A percentile compares a stretch with the other conserved stretches of the same genome.
Evolutionary conservation across 768 basidiomycete genomes (phyloP).

Genomic region (Collybiopsis luxurians): DNA sequence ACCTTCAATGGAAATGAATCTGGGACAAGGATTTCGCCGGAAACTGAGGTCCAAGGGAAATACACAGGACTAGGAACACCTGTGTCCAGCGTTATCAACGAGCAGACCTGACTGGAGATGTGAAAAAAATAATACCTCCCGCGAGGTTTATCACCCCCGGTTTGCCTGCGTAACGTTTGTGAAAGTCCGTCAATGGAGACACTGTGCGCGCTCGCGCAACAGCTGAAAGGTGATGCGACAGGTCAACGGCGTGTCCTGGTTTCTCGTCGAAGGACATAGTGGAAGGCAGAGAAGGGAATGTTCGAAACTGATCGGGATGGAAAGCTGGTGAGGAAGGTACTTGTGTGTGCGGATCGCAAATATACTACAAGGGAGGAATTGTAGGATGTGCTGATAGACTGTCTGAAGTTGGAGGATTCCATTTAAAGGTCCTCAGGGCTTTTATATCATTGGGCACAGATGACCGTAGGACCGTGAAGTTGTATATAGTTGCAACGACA

Average conservation of each 20-base stretch:
- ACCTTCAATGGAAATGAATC: slow-evolving; percentile 46
- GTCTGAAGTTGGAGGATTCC: neutral
- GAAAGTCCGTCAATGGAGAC: slow-evolving; percentile 66
- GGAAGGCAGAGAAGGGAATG: too few species aligned
- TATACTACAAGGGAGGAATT: too few species aligned
- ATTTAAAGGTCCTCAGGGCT: too few species aligned
- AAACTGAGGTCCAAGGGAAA: slow-evolving; percentile 67
- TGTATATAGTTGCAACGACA: too few species aligned
- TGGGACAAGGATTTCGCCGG: slow-evolving; percentile 47
- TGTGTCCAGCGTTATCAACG: too few species aligned
- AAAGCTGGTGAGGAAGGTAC: neutral
- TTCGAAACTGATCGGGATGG: too few species aligned
- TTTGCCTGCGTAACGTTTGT: slow-evolving; percentile 53
- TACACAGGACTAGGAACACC: slow-evolving; percentile 66
- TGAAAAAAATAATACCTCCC: slow-evolving; percentile 56
- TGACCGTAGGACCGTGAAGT: neutral
- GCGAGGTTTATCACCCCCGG: slow-evolving; percentile 60
- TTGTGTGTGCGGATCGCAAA: too few species aligned
- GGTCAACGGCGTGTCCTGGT: slow-evolving; percentile 53
- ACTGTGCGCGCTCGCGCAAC: slow-evolving; percentile 43
- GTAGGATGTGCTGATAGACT: neutral
- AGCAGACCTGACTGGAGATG: neutral
- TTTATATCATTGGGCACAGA: neutral
- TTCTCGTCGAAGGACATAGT: slow-evolving; percentile 30
- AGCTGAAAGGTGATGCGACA: slow-evolving; percentile 70